A percentile compares a stretch with the other conserved stretches of the same genome.
phyloP scores from a whole-genome alignment of 805 yeast species.

The Ogataea philodendri region DNA sequence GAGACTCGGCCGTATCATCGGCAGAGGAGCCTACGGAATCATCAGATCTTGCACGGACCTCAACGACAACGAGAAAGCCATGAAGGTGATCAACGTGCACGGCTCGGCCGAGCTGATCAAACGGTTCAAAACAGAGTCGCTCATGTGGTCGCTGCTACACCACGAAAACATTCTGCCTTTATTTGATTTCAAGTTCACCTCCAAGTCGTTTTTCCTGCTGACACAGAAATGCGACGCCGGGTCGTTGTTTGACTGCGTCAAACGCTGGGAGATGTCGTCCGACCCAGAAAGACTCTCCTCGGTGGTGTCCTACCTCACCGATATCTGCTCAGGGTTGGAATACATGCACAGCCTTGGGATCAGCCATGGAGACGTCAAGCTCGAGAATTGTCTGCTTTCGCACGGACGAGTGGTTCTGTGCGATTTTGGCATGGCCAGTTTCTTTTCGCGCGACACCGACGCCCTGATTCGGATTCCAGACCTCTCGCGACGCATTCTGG shows the following conservation, averaged over 20 bases:
- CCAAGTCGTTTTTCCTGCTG: constrained; percentile 60
- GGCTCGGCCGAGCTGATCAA: constrained; percentile 47
- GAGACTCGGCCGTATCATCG: constrained; percentile 69
- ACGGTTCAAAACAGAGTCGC: constrained; percentile 67
- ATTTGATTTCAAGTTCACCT: constrained; percentile 58
- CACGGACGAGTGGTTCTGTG: constrained; percentile 54
- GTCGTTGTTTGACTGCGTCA: constrained; percentile 73
- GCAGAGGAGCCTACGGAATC: constrained; percentile 89
- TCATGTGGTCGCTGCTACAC: constrained; percentile 68
- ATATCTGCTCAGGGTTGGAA: constrained; percentile 55
- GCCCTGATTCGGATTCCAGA: constrained; percentile 14
- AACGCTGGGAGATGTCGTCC: constrained; percentile 52
- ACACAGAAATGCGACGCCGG: constrained; percentile 72
- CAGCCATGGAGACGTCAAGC: constrained; percentile 80
- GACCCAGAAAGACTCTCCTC: constrained; percentile 15
- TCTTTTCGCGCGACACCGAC: constrained; percentile 18
- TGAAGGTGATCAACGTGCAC: constrained; percentile 32
- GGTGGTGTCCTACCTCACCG: constrained; percentile 43
- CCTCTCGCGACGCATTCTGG: constrained; percentile 17
- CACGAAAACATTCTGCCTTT: constrained; percentile 68
- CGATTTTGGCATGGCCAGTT: constrained; percentile 82
- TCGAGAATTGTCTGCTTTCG: constrained; percentile 71
- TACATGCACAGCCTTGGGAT: constrained; percentile 64
- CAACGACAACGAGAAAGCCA: constrained; percentile 25
- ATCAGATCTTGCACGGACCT: constrained; percentile 44